Conservation (phyloP, 805 yeast genomes). For the Suhomyces emberorum region DNA sequence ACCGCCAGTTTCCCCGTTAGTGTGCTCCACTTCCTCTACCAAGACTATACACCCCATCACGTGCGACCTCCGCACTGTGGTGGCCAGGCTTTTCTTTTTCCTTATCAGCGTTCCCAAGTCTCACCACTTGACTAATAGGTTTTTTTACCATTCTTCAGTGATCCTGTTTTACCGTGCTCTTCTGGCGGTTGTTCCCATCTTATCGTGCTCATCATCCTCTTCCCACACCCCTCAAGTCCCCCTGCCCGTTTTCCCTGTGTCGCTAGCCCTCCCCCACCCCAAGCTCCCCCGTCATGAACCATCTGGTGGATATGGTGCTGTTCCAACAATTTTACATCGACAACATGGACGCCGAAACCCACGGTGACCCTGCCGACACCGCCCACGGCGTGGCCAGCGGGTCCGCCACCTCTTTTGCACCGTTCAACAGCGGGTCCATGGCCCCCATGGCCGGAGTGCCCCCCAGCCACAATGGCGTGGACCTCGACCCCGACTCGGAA, state of each 20-base stretch:
- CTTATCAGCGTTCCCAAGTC: neutral
- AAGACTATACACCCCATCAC: neutral
- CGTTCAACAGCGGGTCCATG: too few relatives aligned
- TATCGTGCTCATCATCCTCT: neutral
- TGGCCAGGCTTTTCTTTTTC: neutral
- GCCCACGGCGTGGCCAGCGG: neutral
- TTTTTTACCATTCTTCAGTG: neutral
- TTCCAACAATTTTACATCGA: constrained; percentile 2
- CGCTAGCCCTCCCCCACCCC: neutral
- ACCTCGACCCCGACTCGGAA: constrained; percentile 3
- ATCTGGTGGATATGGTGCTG: constrained; percentile 1
- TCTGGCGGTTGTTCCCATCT: too few relatives aligned
- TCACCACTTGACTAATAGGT: neutral
- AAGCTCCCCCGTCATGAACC: constrained; percentile 1
- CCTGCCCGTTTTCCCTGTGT: neutral
- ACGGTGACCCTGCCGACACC: neutral
- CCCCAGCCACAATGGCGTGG: constrained; percentile 1
- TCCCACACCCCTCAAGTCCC: neutral
- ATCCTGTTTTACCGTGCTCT: too few relatives aligned
- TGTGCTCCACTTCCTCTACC: neutral
- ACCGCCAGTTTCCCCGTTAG: neutral
- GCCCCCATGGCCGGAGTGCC: too few relatives aligned
- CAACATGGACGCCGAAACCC: neutral
- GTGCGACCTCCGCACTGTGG: neutral
- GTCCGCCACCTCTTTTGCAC: too few relatives aligned